Evolutionary conservation across 2,329 filamentous ascomycete genomes (phyloP).

Genomic region (Lomentospora prolificans): DNA sequence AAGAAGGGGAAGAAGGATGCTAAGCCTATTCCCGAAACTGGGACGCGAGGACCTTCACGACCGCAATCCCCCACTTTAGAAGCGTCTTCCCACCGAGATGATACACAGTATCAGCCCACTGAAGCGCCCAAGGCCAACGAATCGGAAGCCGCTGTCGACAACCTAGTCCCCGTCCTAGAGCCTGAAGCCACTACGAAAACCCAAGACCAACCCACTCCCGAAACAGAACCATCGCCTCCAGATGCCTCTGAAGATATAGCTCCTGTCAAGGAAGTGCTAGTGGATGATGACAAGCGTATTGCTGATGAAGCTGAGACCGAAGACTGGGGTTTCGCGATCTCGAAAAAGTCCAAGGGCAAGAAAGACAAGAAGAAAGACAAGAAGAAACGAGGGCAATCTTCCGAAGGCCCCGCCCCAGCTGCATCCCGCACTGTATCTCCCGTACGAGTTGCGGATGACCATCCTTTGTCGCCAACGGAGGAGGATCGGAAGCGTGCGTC

Average conservation of each 20-base stretch:
- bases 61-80: neutral
- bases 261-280: too few relatives aligned
- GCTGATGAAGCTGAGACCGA: too few relatives aligned
- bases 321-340: too few relatives aligned
- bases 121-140: neutral
- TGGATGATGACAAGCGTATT: too few relatives aligned
- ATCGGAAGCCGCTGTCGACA: neutral
- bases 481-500: neutral
- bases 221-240: neutral
- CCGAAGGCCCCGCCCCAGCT: constrained; percentile 10
- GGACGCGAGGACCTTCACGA: neutral
- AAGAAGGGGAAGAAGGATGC: constrained; percentile 19
- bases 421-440: constrained; percentile 5
- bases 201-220: neutral
- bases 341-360: too few relatives aligned
- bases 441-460: neutral
- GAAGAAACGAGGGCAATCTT: constrained; percentile 9
- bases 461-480: neutral
- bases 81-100: neutral
- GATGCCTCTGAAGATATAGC: neutral
- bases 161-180: neutral
- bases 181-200: neutral
- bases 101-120: neutral
- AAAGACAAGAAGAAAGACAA: constrained; percentile 12
- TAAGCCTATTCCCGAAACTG: neutral